phyloP scores from a whole-genome alignment of 2,329 filamentous ascomycete genomes.

The Shiraia bambusicola region DNA sequence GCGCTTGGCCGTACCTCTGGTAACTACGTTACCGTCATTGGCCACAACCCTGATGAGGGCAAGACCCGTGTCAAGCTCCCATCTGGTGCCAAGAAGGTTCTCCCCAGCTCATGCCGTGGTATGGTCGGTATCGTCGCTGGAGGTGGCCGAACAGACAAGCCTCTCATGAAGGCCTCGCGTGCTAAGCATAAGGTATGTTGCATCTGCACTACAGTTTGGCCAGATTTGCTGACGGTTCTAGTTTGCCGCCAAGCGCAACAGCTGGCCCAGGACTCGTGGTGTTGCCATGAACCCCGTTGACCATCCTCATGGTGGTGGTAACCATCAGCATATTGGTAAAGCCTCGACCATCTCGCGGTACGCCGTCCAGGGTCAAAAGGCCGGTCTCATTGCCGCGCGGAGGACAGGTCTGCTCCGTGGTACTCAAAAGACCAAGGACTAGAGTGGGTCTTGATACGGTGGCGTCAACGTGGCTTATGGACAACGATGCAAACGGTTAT shows the following conservation, averaged over 20 bases:
- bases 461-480: slow-evolving; percentile 30
- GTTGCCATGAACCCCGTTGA: slow-evolving; percentile 99
- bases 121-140: slow-evolving; percentile 99
- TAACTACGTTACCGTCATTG: slow-evolving; percentile 85
- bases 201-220: neutral
- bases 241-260: slow-evolving; percentile 99
- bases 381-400: slow-evolving; percentile 99
- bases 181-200: slow-evolving; percentile 82
- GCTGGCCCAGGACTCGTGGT: slow-evolving; percentile 99
- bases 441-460: slow-evolving; percentile 33
- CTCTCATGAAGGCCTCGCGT: slow-evolving; percentile 97
- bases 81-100: slow-evolving; percentile 98
- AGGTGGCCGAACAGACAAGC: slow-evolving; percentile 99
- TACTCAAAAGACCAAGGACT: slow-evolving; percentile 99
- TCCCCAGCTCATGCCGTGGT: slow-evolving; percentile 86
- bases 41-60: slow-evolving; percentile 66
- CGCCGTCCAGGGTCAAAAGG: slow-evolving; percentile 98
- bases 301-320: slow-evolving; percentile 80
- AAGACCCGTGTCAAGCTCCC: slow-evolving; percentile 99
- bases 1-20: slow-evolving; percentile 94
- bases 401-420: slow-evolving; percentile 99
- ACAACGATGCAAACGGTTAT: slow-evolving; percentile 40
- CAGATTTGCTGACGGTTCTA: slow-evolving; percentile 15
- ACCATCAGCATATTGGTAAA: slow-evolving; percentile 99
- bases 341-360: slow-evolving; percentile 99